These are phyloP conservation scores for Cajanus cajan DNA, from an alignment of 306 rosid genomes.

Conservation along the genomic window DNA sequence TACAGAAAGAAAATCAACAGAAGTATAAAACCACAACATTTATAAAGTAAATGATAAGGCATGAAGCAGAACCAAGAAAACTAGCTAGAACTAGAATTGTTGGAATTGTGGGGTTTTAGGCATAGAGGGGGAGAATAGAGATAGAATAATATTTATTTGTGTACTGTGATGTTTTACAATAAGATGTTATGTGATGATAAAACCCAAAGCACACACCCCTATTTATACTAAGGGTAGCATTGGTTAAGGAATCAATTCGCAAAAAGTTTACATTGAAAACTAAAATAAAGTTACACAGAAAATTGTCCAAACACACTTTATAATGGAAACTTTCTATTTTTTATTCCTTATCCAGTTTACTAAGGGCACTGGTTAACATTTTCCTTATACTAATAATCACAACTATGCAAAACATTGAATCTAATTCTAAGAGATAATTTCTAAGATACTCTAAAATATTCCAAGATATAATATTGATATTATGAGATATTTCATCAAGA, in stretches of 20 bases:
- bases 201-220: neutral
- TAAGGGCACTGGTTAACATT: no score
- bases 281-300: no score
- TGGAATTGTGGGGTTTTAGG: neutral
- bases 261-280: no score
- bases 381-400: neutral
- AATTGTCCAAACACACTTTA: no score
- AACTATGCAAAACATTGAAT: neutral
- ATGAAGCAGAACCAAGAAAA: conserved; percentile 13
- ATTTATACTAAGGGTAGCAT: neutral
- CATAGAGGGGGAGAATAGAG: neutral
- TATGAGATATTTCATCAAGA: neutral
- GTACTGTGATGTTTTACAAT: neutral
- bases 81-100: neutral
- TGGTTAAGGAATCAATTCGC: no score
- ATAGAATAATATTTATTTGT: neutral
- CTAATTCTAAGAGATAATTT: neutral
- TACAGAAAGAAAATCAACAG: neutral
- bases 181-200: neutral
- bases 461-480: neutral
- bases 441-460: neutral
- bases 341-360: no score
- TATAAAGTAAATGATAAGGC: neutral
- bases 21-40: neutral
- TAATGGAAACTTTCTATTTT: no score